A percentile compares a stretch with the other conserved stretches of the same genome.
phyloP scores from a whole-genome alignment of 257 asterid genomes.

The Ilex asprella region DNA sequence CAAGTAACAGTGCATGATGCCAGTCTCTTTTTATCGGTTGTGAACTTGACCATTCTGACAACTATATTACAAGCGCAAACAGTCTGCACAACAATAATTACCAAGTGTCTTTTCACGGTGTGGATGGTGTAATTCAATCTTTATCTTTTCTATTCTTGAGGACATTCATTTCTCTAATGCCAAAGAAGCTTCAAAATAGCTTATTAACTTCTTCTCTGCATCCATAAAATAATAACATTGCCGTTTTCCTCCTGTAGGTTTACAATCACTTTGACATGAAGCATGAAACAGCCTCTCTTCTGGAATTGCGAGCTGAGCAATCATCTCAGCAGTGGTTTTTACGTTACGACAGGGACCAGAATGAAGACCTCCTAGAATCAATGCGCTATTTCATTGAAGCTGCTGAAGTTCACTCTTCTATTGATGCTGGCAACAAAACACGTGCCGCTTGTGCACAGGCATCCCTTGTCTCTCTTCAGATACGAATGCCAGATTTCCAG shows the following conservation, averaged over 20 bases:
- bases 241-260: conserved; percentile 42
- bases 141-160: no score
- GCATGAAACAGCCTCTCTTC: conserved; percentile 82
- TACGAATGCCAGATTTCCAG: conserved; percentile 88
- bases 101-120: no score
- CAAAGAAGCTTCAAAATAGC: no score
- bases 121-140: conserved; percentile 1
- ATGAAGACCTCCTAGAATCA: conserved; percentile 80
- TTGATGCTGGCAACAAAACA: conserved; percentile 91
- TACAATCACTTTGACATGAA: conserved; percentile 95
- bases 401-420: conserved; percentile 88
- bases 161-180: no score
- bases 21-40: no score
- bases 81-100: no score
- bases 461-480: conserved; percentile 88
- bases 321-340: conserved; percentile 66
- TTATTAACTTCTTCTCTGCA: no score
- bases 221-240: no score
- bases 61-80: no score
- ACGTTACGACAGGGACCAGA: conserved; percentile 73
- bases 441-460: conserved; percentile 90
- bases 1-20: no score
- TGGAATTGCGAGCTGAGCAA: conserved; percentile 71
- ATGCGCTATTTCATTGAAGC: conserved; percentile 87
- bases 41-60: no score